Evolutionary conservation across 106 monocot genomes (phyloP).

Genomic region (Dioscorea alata): DNA sequence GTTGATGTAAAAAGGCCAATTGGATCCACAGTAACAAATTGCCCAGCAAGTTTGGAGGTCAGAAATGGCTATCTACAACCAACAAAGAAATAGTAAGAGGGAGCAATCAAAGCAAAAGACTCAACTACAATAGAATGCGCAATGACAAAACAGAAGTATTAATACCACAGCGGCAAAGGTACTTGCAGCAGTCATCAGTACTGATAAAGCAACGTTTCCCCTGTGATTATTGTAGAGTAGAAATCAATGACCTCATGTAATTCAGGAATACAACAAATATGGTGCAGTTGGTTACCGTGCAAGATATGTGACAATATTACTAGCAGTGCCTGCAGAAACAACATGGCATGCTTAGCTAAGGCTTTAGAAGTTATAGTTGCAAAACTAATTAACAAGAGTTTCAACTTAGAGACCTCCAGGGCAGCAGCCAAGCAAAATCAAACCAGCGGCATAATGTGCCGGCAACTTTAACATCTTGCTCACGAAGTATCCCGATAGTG

Average conservation of each 20-base stretch:
- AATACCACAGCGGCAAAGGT: constrained; percentile 76
- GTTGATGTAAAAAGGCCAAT: constrained; percentile 79
- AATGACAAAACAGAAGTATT: background rate
- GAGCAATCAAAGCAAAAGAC: background rate
- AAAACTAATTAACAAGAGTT: background rate
- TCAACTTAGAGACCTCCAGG: constrained; percentile 55
- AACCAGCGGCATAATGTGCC: constrained; percentile 85
- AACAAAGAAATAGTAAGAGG: background rate
- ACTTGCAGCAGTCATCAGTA: constrained; percentile 90
- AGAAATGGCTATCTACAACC: constrained; percentile 68
- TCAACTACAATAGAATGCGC: background rate
- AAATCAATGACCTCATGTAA: background rate
- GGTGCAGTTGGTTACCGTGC: constrained; percentile 45
- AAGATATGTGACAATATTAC: constrained; percentile 93
- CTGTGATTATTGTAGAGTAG: constrained; percentile 14
- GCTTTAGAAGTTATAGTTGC: too few relatives aligned
- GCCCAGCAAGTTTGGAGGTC: constrained; percentile 89
- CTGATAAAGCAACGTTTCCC: constrained; percentile 93
- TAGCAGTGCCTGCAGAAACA: constrained; percentile 67
- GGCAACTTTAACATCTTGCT: constrained; percentile 79
- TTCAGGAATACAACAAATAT: too few relatives aligned
- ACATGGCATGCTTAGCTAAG: too few relatives aligned
- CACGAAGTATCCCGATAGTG: constrained; percentile 69
- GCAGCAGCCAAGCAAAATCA: constrained; percentile 89
- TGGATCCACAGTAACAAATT: constrained; percentile 90